Percentiles rank a stretch among this genome's conserved stretches.
Conservation (phyloP, 2,329 filamentous ascomycete genomes). For the Sporothrix schenckii region DNA sequence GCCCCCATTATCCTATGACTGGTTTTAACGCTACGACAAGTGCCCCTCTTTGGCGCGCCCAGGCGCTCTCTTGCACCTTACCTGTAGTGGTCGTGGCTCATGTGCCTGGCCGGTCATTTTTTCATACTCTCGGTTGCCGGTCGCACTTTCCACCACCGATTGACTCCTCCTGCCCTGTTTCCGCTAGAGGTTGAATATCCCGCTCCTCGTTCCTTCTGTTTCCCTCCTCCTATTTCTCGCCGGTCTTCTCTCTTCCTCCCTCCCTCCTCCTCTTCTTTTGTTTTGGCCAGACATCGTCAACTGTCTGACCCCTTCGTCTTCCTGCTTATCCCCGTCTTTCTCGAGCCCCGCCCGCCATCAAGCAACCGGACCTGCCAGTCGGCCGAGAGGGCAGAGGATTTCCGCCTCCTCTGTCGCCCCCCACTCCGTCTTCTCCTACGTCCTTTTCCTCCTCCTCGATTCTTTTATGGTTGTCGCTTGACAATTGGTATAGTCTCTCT, state of each 20-base stretch:
- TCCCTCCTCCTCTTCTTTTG: not conserved
- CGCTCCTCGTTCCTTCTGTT: not conserved
- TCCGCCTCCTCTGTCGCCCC: conserved; percentile 27
- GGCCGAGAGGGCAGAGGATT: conserved; percentile 31
- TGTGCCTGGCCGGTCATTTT: conserved; percentile 12
- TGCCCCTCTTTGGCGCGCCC: conserved; percentile 21
- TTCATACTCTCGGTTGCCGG: conserved; percentile 11
- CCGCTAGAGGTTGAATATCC: conserved; percentile 15
- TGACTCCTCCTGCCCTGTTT: conserved; percentile 22
- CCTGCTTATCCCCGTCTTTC: not conserved
- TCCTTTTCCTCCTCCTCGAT: not conserved
- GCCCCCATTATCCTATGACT: conserved; percentile 11
- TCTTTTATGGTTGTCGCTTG: not conserved
- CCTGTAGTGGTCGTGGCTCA: conserved; percentile 7
- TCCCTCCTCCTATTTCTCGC: not conserved
- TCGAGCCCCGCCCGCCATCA: conserved; percentile 23
- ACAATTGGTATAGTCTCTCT: conserved; percentile 3
- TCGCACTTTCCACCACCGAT: conserved; percentile 24
- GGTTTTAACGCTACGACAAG: not conserved
- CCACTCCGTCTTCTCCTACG: not conserved
- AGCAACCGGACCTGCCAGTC: conserved; percentile 28
- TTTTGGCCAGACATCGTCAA: conserved; percentile 9
- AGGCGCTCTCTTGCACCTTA: conserved; percentile 20
- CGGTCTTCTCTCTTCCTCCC: not conserved
- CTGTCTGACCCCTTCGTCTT: conserved; percentile 19